Conservation (phyloP, 1,284 basidiomycete species). For the Melampsora americana region DNA sequence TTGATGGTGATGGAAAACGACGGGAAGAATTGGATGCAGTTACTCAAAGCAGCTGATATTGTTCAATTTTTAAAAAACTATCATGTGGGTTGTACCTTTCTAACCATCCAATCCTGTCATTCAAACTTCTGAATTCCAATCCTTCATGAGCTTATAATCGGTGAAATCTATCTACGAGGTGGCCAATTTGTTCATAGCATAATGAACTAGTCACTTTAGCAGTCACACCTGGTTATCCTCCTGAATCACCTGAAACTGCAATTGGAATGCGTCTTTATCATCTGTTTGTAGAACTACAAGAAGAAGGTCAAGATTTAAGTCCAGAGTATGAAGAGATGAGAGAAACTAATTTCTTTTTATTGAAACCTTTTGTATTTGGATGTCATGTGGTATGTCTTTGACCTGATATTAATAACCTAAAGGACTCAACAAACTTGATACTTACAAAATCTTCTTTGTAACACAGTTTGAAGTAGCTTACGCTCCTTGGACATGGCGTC, state of each 20-base stretch:
- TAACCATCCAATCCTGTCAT: not conserved
- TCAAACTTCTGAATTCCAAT: too few relatives aligned
- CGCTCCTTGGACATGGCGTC: constrained; percentile 50
- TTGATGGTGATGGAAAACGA: constrained; percentile 38
- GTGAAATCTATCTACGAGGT: too few relatives aligned
- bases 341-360: constrained; percentile 49
- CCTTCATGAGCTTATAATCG: not conserved
- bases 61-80: constrained; percentile 19
- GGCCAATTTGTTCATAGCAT: constrained; percentile 1
- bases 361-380: constrained; percentile 52
- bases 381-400: constrained; percentile 48
- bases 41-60: constrained; percentile 16
- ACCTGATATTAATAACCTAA: not conserved
- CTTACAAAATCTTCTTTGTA: not conserved
- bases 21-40: constrained; percentile 23
- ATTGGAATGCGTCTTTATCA: constrained; percentile 51
- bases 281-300: constrained; percentile 49
- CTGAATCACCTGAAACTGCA: constrained; percentile 49
- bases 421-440: not conserved
- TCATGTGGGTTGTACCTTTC: constrained; percentile 3
- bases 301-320: constrained; percentile 38
- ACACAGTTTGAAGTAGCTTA: constrained; percentile 49
- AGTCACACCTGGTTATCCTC: constrained; percentile 49
- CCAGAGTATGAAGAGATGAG: constrained; percentile 47
- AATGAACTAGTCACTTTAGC: constrained; percentile 48